A percentile compares a stretch with the other conserved stretches of the same genome.
Conservation (phyloP, 164 flowering plant species). For the Aristolochia fimbriata region DNA sequence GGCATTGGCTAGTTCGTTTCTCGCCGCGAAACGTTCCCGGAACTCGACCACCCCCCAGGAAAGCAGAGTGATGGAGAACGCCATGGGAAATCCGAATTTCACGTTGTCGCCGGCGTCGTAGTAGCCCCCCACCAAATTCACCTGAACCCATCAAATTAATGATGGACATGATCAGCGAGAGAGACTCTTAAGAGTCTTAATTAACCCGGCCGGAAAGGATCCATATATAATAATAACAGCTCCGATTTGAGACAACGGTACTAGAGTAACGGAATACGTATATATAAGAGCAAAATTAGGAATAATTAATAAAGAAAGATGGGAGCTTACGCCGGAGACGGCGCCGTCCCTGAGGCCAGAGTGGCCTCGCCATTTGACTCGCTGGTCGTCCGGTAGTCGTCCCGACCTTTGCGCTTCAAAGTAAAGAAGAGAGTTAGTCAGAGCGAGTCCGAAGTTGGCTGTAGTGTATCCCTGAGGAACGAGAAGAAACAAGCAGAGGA, state of each 20-base stretch:
- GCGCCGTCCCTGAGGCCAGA: conserved; percentile 35
- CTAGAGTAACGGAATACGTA: too few species aligned
- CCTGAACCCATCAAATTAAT: conserved; percentile 21
- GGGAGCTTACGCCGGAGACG: conserved; percentile 16
- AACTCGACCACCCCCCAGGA: conserved; percentile 41
- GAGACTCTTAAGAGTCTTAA: too few species aligned
- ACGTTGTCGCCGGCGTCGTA: conserved; percentile 61
- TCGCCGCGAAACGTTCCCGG: conserved; percentile 2
- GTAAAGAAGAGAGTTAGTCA: conserved; percentile 27
- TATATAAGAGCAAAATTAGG: too few species aligned
- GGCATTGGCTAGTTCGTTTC: conserved; percentile 20
- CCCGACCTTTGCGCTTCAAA: conserved; percentile 48
- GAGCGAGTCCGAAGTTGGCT: conserved; percentile 24
- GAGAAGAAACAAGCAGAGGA: conserved; percentile 1
- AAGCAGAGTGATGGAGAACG: conserved; percentile 43
- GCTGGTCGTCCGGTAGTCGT: conserved; percentile 27
- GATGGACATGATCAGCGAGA: too few species aligned
- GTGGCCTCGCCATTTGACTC: conserved; percentile 38
- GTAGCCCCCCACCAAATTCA: conserved; percentile 51
- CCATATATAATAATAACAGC: too few species aligned
- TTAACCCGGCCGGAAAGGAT: background rate
- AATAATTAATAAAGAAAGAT: background rate
- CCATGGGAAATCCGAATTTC: conserved; percentile 51
- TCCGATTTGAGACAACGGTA: background rate
- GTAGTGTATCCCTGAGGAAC: conserved; percentile 8